Evolutionary conservation across 495 filamentous ascomycete genomes (phyloP), one percentile per base, ranked within the genome.

Genomic region (Trichodelitschia bisporula): DNA sequence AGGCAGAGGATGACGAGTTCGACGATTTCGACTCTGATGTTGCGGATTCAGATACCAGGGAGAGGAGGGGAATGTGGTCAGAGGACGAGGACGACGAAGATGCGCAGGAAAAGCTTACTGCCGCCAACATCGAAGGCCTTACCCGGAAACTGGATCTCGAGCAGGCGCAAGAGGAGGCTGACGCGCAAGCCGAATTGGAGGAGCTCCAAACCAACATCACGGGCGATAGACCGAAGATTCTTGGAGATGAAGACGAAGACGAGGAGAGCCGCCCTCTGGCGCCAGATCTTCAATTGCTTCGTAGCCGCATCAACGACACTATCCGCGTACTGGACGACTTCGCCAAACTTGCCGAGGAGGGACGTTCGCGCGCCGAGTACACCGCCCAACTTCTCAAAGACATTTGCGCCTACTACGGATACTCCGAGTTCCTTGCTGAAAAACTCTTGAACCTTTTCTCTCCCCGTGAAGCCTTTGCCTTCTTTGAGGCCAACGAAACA

Each of bases 401-500:
- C 43, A 76, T 93, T 36, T 91, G 79, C 54, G 71, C 71, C 15
- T 90, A 92, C 57, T 92, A 90, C 43, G 79, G 77, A 33, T 91
- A 91, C 53, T 78, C 73, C 2, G 58, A 64, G 9, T 86, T 66
- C 50, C 60, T 91, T 11, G 80, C 77, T 1, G 73, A 79, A 43
- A 91, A 90, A 51, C 64, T 91, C 4, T 69, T 77, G 52, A 73
- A 77, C 41, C 69, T 97, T 4, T 97, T 97, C 59, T 65, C 82
- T 1, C 76, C 89, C 15, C 69, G 72, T 42, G 89, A 97, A 54
- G 89, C 86, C 0, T 91, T 97, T 36, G 82, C 82, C 4, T 97
- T 97, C 53, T 97, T 97, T 54, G 86, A 97, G 50, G 83, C 83
- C 26, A 97, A 97, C 64, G 86, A 97, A 53, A 79, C 75, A 15